Conservation (phyloP, 1,284 basidiomycete genomes). For the Grifola frondosa region DNA sequence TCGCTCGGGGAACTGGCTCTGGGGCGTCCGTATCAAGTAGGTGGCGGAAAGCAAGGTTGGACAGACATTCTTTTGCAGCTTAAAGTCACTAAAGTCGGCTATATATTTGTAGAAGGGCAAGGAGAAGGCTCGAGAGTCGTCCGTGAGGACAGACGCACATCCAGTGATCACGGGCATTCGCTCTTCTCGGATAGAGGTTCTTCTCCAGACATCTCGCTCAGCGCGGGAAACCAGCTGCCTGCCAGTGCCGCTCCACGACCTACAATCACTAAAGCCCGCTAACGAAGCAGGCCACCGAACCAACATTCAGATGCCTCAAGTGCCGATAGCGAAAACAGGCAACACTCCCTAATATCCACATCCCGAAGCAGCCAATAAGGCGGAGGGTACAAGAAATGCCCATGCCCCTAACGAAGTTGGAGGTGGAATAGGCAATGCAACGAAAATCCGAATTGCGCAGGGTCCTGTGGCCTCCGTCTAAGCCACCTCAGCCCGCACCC, state of each 20-base stretch:
- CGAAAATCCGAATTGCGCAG: conserved; percentile 25
- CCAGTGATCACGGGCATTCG: conserved; percentile 12
- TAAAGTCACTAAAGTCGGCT: too few relatives aligned
- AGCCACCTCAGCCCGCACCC: background rate
- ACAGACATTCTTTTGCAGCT: too few relatives aligned
- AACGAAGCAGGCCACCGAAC: background rate
- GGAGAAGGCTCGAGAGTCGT: background rate
- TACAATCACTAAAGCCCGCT: background rate
- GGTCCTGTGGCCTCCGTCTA: background rate
- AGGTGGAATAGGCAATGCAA: conserved; percentile 19
- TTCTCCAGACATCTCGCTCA: conserved; percentile 19
- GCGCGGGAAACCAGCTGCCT: background rate
- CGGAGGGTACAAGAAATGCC: conserved; percentile 23
- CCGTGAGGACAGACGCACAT: background rate
- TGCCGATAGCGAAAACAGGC: too few relatives aligned
- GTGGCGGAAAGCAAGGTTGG: too few relatives aligned
- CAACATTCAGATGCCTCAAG: conserved; percentile 10
- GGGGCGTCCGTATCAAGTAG: too few relatives aligned
- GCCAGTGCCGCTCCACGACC: too few relatives aligned
- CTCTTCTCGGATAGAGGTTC: conserved; percentile 21
- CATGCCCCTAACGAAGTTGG: conserved; percentile 12
- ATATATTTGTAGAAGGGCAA: conserved; percentile 11
- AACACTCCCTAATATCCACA: conserved; percentile 7
- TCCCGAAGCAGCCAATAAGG: conserved; percentile 9
- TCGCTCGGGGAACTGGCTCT: too few relatives aligned